A percentile compares a stretch with the other conserved stretches of the same genome.
These are phyloP conservation scores for Combretum micranthum DNA, from an alignment of 345 rosid genomes.

Conservation along the genomic window DNA sequence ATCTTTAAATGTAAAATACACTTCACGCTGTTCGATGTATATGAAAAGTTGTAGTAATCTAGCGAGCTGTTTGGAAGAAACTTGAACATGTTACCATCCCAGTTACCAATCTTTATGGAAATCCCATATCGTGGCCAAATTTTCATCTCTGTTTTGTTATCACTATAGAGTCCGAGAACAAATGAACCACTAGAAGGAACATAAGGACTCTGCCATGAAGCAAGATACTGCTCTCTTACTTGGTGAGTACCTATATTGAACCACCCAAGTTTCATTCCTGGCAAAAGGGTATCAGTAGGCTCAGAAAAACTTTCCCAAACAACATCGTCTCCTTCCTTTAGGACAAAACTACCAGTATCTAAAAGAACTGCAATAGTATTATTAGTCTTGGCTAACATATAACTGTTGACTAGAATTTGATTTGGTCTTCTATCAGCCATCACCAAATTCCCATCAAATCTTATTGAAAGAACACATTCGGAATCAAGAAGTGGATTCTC, in stretches of 20 bases:
- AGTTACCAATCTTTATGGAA: constrained; percentile 4
- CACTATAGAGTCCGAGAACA: neutral
- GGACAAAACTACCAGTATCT: constrained; percentile 10
- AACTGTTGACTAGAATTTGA: neutral
- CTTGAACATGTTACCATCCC: constrained; percentile 8
- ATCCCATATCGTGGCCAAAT: neutral
- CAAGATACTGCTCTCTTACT: neutral
- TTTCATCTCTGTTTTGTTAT: neutral
- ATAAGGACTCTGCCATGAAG: constrained; percentile 8
- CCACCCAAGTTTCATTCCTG: constrained; percentile 9
- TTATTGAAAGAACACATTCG: constrained; percentile 1
- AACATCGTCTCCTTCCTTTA: neutral
- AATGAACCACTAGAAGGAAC: constrained; percentile 4
- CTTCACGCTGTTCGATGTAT: neutral
- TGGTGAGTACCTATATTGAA: neutral
- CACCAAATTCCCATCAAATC: constrained; percentile 9
- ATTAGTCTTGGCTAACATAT: neutral
- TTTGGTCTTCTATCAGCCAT: neutral
- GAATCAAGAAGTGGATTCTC: neutral
- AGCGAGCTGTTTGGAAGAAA: constrained; percentile 4
- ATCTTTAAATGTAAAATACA: constrained; percentile 1
- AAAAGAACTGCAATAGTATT: constrained; percentile 1
- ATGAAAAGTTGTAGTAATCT: constrained; percentile 8
- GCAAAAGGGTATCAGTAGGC: constrained; percentile 6
- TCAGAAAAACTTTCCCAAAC: constrained; percentile 10